Conservation (phyloP, 768 basidiomycete genomes). For the Rhizopogon vinicolor region DNA sequence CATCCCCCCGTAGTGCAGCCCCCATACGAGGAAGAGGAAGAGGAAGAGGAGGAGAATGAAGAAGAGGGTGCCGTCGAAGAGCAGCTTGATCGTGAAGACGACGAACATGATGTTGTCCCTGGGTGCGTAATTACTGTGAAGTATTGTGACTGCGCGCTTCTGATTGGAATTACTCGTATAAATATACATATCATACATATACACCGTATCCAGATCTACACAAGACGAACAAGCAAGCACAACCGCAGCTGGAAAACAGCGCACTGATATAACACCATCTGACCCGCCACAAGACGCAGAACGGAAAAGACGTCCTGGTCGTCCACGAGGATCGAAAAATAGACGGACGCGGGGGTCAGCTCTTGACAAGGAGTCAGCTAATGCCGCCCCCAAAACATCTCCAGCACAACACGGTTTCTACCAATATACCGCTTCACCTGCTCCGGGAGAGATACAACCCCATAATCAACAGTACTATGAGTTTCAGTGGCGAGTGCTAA, state of each 20-base stretch:
- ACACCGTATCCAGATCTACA: conserved; percentile 18
- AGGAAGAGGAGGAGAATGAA: conserved; percentile 64
- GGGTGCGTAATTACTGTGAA: conserved; percentile 17
- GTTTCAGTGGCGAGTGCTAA: conserved; percentile 81
- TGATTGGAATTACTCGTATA: conserved; percentile 9
- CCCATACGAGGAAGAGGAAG: conserved; percentile 49
- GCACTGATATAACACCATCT: conserved; percentile 22
- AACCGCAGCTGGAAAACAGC: conserved; percentile 14
- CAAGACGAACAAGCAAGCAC: conserved; percentile 11
- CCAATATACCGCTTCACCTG: conserved; percentile 36
- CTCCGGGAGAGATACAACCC: conserved; percentile 45
- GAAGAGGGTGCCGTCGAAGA: conserved; percentile 73
- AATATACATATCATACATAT: conserved; percentile 1
- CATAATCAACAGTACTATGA: conserved; percentile 80
- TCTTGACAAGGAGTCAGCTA: conserved; percentile 18
- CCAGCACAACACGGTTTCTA: conserved; percentile 38
- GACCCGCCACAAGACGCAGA: conserved; percentile 28
- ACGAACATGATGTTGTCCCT: conserved; percentile 35
- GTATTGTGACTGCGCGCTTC: conserved; percentile 1
- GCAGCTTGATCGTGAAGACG: conserved; percentile 50
- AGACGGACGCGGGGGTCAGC: conserved; percentile 41
- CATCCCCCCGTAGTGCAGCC: conserved; percentile 43
- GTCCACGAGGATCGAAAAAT: conserved; percentile 78
- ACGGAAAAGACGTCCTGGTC: conserved; percentile 70
- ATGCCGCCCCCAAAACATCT: conserved; percentile 22